Base-by-base conservation (phyloP, 2,329 filamentous ascomycete species). In the Monosporascus sp. region DNA sequence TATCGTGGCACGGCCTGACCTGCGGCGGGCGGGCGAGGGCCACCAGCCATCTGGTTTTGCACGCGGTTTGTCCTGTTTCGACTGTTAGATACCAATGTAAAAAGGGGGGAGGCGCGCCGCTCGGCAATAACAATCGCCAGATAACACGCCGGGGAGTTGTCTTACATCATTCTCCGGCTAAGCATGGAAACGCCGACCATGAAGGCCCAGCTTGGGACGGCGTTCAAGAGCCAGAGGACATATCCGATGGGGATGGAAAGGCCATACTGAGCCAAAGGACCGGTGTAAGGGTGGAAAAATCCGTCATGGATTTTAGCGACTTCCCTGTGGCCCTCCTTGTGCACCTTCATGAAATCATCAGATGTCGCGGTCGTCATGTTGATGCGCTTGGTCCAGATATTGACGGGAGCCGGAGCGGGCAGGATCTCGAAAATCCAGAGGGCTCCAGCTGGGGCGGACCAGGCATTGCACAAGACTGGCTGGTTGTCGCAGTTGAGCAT, bases 81-180 rank as follows among this genome's bases (percentile, higher is more conserved):
- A 54, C 43, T 57, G 31, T 35, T 35, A 35, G 31, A 35, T 14
- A 9, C 31, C 31, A 35, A 9, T 35, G 31, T 35, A 4, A 35
- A 35, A 35, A 3, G 31, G 4, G 1, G 9, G 31, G 11, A 11
- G 9, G 3, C 9, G 27, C 9, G 9, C 1, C 9, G 27, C 9
- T 35, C 31, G 31, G 11, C 31, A 14, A 14, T 35, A 35, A 26
- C 49, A 52, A 51, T 54, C 31, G 49, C 37, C 55, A 41, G 43
- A n/a, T 31, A 14, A 37, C 19, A 47, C 38, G 20, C 51, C 24
- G 38, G 47, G 17, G n/a, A 24, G 17, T 55, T 26, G n/a, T 78
- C 87, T 80, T 75, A 91, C 89, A 92, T 91, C 71, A 92, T 80
- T 54, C 77, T 81, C 67, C 88, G 80, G 78, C 85, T 90, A 58